Conservation (phyloP, 1,284 basidiomycete species). For the Macrocybe sp. region DNA sequence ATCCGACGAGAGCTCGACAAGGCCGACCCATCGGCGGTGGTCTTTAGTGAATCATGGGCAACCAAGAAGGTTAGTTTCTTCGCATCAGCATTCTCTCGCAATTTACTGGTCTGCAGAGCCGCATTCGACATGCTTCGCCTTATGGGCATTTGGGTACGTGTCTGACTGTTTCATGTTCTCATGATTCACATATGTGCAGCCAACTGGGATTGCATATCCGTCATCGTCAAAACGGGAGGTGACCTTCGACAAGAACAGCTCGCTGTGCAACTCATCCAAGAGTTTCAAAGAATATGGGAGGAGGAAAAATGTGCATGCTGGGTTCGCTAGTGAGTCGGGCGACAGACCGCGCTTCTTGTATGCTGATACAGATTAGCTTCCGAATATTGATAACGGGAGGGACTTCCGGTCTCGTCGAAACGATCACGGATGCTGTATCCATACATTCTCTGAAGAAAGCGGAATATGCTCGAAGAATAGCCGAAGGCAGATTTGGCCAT, state of each 20-base stretch:
- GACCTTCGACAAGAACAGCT: constrained; percentile 98
- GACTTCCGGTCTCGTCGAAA: constrained; percentile 90
- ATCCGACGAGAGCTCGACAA: constrained; percentile 93
- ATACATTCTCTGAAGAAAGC: constrained; percentile 99
- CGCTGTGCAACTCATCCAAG: constrained; percentile 91
- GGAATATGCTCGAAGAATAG: constrained; percentile 86
- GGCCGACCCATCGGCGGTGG: constrained; percentile 92
- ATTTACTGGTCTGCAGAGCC: constrained; percentile 43
- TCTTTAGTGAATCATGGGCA: constrained; percentile 95
- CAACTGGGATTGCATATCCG: constrained; percentile 86
- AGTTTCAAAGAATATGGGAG: constrained; percentile 93
- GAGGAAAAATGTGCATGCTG: constrained; percentile 90
- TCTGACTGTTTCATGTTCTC: constrained; percentile 6
- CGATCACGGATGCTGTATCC: constrained; percentile 94
- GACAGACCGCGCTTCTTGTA: not conserved
- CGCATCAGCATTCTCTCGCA: constrained; percentile 1
- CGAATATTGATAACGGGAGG: constrained; percentile 94
- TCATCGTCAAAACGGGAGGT: constrained; percentile 98
- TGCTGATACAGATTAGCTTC: constrained; percentile 34
- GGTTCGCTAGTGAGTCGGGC: constrained; percentile 80
- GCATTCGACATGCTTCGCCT: constrained; percentile 89
- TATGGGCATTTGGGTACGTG: constrained; percentile 89
- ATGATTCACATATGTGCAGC: constrained; percentile 29
- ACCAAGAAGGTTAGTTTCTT: constrained; percentile 73
- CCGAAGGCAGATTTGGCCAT: constrained; percentile 76